Conservation (phyloP, 1,139 yeast species). For the Blastobotrys elegans region DNA sequence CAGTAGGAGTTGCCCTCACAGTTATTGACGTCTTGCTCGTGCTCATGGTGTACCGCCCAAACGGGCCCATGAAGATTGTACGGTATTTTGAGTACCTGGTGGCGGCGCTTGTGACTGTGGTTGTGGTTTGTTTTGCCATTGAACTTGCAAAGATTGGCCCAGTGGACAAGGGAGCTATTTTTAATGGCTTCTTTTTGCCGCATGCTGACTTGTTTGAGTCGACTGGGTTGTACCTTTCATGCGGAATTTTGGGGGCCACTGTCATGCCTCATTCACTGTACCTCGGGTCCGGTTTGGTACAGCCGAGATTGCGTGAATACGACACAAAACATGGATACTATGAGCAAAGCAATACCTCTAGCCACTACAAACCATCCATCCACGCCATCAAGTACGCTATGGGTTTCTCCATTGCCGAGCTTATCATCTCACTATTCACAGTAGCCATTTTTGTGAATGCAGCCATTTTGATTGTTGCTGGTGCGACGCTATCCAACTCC, state of each 20-base stretch:
- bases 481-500: constrained; percentile 66
- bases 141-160: constrained; percentile 59
- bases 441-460: constrained; percentile 84
- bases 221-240: constrained; percentile 76
- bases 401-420: constrained; percentile 69
- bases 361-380: constrained; percentile 57
- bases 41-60: constrained; percentile 82
- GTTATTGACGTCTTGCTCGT: constrained; percentile 81
- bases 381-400: constrained; percentile 68
- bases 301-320: constrained; percentile 77
- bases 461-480: constrained; percentile 80
- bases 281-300: constrained; percentile 89
- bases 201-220: constrained; percentile 65
- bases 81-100: constrained; percentile 82
- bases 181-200: constrained; percentile 70
- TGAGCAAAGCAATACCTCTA: constrained; percentile 29
- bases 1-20: constrained; percentile 75
- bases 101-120: constrained; percentile 67
- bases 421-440: constrained; percentile 66
- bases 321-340: constrained; percentile 63
- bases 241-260: constrained; percentile 94
- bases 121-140: constrained; percentile 78
- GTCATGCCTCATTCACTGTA: constrained; percentile 97
- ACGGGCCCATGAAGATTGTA: constrained; percentile 73
- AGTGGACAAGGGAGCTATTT: constrained; percentile 50